Conservation (phyloP, 2,329 filamentous ascomycete species). For the Myriosclerotinia scirpicola region DNA sequence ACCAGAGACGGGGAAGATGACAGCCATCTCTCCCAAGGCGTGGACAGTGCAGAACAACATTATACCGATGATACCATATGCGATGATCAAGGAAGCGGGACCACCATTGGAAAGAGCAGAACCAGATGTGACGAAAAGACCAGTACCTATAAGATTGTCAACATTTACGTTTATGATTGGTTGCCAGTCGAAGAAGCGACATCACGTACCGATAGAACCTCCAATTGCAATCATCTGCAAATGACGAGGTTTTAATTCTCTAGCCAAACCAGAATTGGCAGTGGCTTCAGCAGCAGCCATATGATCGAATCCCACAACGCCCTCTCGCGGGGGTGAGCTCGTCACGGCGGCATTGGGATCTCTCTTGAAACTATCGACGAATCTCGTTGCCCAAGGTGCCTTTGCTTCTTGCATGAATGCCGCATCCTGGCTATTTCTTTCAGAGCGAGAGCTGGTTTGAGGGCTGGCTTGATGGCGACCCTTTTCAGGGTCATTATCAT, state of each 20-base stretch:
- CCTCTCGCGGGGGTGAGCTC: slow-evolving; percentile 33
- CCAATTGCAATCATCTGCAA: slow-evolving; percentile 59
- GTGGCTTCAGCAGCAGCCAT: slow-evolving; percentile 62
- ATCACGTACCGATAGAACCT: slow-evolving; percentile 32
- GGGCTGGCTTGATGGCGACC: neutral
- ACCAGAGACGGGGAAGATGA: slow-evolving; percentile 86
- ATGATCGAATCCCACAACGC: slow-evolving; percentile 54
- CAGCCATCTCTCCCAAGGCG: slow-evolving; percentile 85
- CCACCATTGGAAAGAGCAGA: slow-evolving; percentile 43
- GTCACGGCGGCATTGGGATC: slow-evolving; percentile 48
- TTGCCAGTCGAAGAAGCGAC: neutral
- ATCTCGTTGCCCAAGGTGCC: slow-evolving; percentile 31
- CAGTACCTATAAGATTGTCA: slow-evolving; percentile 60
- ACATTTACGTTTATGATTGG: neutral
- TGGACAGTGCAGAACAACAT: slow-evolving; percentile 69
- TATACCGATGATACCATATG: slow-evolving; percentile 49
- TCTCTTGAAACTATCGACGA: slow-evolving; percentile 38
- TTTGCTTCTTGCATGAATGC: slow-evolving; percentile 16
- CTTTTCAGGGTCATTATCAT: slow-evolving; percentile 14
- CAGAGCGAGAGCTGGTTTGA: neutral
- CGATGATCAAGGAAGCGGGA: slow-evolving; percentile 38
- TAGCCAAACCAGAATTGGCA: slow-evolving; percentile 70
- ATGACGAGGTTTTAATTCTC: slow-evolving; percentile 53
- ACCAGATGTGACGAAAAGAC: slow-evolving; percentile 35
- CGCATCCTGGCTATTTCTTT: neutral